Evolutionary conservation across 768 basidiomycete species (phyloP).

Genomic region (Chalciporus chontae): DNA sequence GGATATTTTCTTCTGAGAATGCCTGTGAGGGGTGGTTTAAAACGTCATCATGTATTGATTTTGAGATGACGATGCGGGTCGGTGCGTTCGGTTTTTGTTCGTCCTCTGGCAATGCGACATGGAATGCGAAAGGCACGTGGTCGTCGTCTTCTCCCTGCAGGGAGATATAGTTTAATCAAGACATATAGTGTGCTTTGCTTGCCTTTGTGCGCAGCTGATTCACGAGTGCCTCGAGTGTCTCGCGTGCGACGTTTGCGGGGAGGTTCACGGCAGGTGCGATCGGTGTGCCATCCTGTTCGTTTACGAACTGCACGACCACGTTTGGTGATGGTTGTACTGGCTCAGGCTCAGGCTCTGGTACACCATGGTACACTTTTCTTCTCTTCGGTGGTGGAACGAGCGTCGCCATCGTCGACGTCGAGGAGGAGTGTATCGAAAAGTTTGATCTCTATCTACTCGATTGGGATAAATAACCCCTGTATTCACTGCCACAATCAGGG

Average conservation of each 20-base stretch:
- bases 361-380: slow-evolving; percentile 75
- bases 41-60: slow-evolving; percentile 80
- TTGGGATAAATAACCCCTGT: slow-evolving; percentile 20
- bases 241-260: slow-evolving; percentile 81
- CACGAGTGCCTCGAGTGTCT: slow-evolving; percentile 82
- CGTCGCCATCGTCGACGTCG: slow-evolving; percentile 59
- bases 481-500: too few relatives aligned
- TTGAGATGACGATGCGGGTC: slow-evolving; percentile 78
- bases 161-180: slow-evolving; percentile 5
- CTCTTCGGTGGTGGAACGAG: slow-evolving; percentile 87
- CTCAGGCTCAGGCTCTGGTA: slow-evolving; percentile 60
- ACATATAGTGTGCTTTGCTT: slow-evolving; percentile 23
- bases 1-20: slow-evolving; percentile 83
- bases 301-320: slow-evolving; percentile 89
- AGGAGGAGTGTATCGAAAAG: background rate
- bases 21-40: slow-evolving; percentile 66
- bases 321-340: slow-evolving; percentile 49
- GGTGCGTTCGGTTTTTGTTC: slow-evolving; percentile 49
- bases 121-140: slow-evolving; percentile 89
- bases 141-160: slow-evolving; percentile 68
- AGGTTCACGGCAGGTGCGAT: slow-evolving; percentile 88
- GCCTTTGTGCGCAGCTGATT: slow-evolving; percentile 83
- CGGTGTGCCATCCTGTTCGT: slow-evolving; percentile 76
- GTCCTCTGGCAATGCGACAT: slow-evolving; percentile 68
- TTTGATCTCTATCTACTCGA: background rate